Conservation (phyloP, 164 flowering plant species). For the Tetrastigma voinierianum region DNA sequence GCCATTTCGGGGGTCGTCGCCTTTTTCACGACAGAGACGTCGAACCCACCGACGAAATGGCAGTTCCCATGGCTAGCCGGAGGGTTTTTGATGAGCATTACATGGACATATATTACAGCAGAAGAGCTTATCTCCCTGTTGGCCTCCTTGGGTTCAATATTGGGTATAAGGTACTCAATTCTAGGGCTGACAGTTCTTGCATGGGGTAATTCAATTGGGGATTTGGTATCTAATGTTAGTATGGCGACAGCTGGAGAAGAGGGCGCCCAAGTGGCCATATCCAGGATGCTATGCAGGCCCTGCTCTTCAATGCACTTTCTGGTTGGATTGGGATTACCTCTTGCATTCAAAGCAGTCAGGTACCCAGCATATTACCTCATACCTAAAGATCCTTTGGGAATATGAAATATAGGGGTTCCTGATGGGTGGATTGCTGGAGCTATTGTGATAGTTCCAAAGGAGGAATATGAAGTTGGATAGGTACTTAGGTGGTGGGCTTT, state of each 20-base stretch:
- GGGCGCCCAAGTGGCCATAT: slow-evolving; percentile 40
- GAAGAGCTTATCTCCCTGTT: slow-evolving; percentile 37
- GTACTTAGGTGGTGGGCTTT: slow-evolving; percentile 43
- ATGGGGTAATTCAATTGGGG: slow-evolving; percentile 52
- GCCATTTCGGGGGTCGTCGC: slow-evolving; percentile 25
- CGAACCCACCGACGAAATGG: slow-evolving; percentile 35
- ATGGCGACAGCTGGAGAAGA: slow-evolving; percentile 30
- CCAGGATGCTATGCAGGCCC: slow-evolving; percentile 55
- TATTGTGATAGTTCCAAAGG: slow-evolving; percentile 29
- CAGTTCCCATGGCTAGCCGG: slow-evolving; percentile 37
- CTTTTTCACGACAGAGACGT: slow-evolving; percentile 18
- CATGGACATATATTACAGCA: slow-evolving; percentile 44
- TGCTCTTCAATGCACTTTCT: slow-evolving; percentile 40
- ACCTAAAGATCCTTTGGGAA: slow-evolving; percentile 23
- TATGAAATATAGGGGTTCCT: slow-evolving; percentile 32
- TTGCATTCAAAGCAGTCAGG: slow-evolving; percentile 25
- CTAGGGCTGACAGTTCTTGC: slow-evolving; percentile 48
- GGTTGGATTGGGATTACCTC: slow-evolving; percentile 37
- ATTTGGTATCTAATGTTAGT: slow-evolving; percentile 31
- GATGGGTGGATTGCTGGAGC: slow-evolving; percentile 38
- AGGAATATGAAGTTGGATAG: slow-evolving; percentile 43
- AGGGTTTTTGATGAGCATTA: slow-evolving; percentile 44
- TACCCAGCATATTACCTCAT: slow-evolving; percentile 24
- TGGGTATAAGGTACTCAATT: slow-evolving; percentile 33
- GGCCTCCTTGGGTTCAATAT: slow-evolving; percentile 30